Evolutionary conservation across 1,284 basidiomycete species (phyloP).

Genomic region (Leccinum insolens): DNA sequence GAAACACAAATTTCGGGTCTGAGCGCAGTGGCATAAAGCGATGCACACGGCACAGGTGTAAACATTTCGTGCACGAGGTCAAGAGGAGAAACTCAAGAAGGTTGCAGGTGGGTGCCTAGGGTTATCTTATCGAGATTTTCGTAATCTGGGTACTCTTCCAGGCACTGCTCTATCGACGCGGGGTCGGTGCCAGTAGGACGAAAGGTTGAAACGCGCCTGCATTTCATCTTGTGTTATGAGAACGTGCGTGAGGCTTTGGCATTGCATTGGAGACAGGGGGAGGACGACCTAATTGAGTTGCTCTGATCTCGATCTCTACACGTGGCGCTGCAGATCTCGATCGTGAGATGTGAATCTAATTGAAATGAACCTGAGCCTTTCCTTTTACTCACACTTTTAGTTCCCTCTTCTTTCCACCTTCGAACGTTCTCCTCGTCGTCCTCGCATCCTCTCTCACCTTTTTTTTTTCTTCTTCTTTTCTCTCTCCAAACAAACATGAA

Average conservation of each 20-base stretch:
- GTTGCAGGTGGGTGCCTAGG: not conserved
- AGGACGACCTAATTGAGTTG: conserved; percentile 2
- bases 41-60: not conserved
- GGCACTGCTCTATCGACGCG: not conserved
- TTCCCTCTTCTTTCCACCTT: conserved; percentile 31
- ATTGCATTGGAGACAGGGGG: not conserved
- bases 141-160: not conserved
- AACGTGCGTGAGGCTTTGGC: not conserved
- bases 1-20: not conserved
- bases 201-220: not conserved
- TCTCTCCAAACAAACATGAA: conserved; percentile 49
- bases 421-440: conserved; percentile 7
- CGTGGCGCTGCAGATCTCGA: conserved; percentile 35
- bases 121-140: conserved; percentile 1
- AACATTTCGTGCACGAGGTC: not conserved
- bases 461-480: not conserved
- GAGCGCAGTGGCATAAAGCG: not conserved
- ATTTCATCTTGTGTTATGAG: not conserved
- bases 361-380: conserved; percentile 37
- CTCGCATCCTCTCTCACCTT: conserved; percentile 7
- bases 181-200: not conserved
- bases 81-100: not conserved
- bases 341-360: conserved; percentile 39
- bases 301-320: conserved; percentile 33
- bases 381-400: conserved; percentile 33